Base-by-base conservation (phyloP, 106 monocot species). In the Xerophyta viscosa region DNA sequence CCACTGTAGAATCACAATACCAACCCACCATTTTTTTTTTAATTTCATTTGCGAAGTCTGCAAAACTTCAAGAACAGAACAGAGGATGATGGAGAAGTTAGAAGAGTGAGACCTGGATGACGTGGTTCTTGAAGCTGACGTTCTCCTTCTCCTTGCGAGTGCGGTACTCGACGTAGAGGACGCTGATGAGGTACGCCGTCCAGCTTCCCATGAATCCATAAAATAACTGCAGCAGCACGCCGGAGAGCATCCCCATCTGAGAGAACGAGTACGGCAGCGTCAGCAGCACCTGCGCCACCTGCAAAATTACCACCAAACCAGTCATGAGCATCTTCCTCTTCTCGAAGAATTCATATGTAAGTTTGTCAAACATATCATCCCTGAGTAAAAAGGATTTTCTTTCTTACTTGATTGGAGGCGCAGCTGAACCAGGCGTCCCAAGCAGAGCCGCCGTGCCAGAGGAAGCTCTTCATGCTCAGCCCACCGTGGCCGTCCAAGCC, bases 381-480 rank as follows among this genome's bases (percentile, higher is more conserved):
- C 10, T 5, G 33, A 33, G 33, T 5, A 33, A 33, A 33, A 10
- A 24, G 19, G 9, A 13, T 4, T 24, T 12, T 10, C 30, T 2
- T n/a, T n/a, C 23, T 0, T 67, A 80, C 89, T 63, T 91, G 90
- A 29, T 85, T 85, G 63, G 90, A 91, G 55, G 90, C n/a, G n/a
- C n/a, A n/a, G n/a, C n/a, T n/a, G n/a, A n/a, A n/a, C n/a, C n/a
- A n/a, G n/a, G n/a, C n/a, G 49, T 91, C 90, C 54, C 75, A 91
- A 57, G 75, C 90, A 69, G 90, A 91, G 47, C 90, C 90, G 19
- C 90, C 90, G 63, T 91, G 90, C 90, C 90, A 91, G 61, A 91
- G 78, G 18, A 84, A 11, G 77, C 47, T 81, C 71, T 81, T 91
- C 66, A 91, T 42, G 77, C 58, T 60, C 42, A 81, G 64, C 29